phyloP scores from a whole-genome alignment of 2,329 filamentous ascomycete genomes.

The Thermoascus crustaceus region DNA sequence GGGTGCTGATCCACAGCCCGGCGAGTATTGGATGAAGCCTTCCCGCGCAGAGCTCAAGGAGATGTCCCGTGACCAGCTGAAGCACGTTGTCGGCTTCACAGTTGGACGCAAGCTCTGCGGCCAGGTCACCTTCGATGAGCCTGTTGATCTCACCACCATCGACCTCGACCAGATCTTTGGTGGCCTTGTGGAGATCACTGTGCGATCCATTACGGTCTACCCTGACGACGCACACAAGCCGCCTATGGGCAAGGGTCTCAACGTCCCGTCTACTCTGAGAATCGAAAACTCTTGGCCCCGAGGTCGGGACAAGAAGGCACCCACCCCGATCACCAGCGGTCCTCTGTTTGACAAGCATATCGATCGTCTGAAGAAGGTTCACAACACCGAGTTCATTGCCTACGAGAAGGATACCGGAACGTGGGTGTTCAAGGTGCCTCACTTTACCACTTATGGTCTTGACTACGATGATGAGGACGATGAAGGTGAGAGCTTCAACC shows the following conservation, averaged over 20 bases:
- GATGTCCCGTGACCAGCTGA: conserved; percentile 72
- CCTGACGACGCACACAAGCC: conserved; percentile 68
- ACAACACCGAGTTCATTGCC: conserved; percentile 69
- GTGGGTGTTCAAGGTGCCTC: conserved; percentile 90
- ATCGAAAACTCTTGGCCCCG: conserved; percentile 92
- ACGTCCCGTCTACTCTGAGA: conserved; percentile 80
- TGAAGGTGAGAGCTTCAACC: conserved; percentile 45
- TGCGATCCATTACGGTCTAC: conserved; percentile 83
- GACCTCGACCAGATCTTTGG: conserved; percentile 73
- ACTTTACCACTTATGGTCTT: conserved; percentile 92
- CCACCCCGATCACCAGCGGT: conserved; percentile 51
- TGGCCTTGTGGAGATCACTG: conserved; percentile 65
- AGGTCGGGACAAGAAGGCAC: conserved; percentile 50
- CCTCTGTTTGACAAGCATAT: conserved; percentile 72
- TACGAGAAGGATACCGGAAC: conserved; percentile 74
- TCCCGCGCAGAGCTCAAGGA: conserved; percentile 63
- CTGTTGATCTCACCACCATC: conserved; percentile 73
- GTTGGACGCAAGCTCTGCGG: conserved; percentile 80
- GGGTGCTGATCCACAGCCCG: conserved; percentile 49
- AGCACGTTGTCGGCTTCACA: conserved; percentile 64
- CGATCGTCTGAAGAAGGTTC: conserved; percentile 65
- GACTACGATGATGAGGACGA: conserved; percentile 63
- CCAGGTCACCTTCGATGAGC: conserved; percentile 68
- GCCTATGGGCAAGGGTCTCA: conserved; percentile 75
- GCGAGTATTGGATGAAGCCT: conserved; percentile 82